Conservation (phyloP, 768 basidiomycete genomes). For the Calocybe gangraenosa region DNA sequence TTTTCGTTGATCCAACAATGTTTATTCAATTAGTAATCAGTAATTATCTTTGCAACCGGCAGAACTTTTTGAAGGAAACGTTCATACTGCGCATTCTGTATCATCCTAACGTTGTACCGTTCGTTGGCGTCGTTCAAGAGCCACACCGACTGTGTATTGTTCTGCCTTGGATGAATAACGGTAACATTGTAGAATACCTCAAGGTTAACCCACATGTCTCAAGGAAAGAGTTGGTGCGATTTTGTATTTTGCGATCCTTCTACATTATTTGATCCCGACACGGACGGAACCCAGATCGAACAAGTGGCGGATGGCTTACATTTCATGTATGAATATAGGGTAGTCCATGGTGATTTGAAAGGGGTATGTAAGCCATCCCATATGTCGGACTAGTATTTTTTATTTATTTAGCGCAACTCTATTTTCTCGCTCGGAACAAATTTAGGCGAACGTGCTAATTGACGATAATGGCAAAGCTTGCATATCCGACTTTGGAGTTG, state of each 20-base stretch:
- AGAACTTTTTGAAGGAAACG: slow-evolving; percentile 20
- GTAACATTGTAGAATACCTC: slow-evolving; percentile 19
- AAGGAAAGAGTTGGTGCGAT: slow-evolving; percentile 12
- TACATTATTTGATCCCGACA: neutral
- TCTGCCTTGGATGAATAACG: slow-evolving; percentile 27
- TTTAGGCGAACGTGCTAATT: slow-evolving; percentile 13
- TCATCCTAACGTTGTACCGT: slow-evolving; percentile 21
- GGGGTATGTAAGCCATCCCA: too few relatives aligned
- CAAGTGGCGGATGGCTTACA: slow-evolving; percentile 25
- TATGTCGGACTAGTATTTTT: too few relatives aligned
- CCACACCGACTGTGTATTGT: slow-evolving; percentile 18
- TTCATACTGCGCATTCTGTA: slow-evolving; percentile 16
- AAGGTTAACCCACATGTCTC: slow-evolving; percentile 1
- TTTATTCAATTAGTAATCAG: too few relatives aligned
- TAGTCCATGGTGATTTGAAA: slow-evolving; percentile 40
- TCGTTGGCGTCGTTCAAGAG: slow-evolving; percentile 18
- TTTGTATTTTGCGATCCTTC: neutral
- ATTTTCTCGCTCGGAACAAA: neutral
- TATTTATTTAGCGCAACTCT: neutral
- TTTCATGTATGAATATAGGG: slow-evolving; percentile 20
- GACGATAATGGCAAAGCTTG: slow-evolving; percentile 10
- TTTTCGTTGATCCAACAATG: too few relatives aligned
- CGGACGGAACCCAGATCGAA: slow-evolving; percentile 16
- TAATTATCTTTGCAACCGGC: neutral
- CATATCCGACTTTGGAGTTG: slow-evolving; percentile 12